Percentiles rank a stretch among this genome's conserved stretches.
phyloP scores from a whole-genome alignment of 306 rosid genomes.

The Glycine soja region DNA sequence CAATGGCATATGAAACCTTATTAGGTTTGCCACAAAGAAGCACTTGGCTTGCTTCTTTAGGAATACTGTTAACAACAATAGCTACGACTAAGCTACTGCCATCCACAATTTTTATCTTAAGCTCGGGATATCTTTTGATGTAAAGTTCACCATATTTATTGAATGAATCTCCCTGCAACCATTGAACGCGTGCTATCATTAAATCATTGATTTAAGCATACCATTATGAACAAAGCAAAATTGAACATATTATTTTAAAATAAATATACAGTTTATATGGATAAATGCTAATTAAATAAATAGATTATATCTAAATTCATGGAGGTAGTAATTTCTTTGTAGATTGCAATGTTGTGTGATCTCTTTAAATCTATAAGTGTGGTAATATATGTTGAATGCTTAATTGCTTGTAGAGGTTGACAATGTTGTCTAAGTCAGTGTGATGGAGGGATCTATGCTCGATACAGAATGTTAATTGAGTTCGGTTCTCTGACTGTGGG shows the following conservation, averaged over 20 bases:
- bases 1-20: constrained; percentile 70
- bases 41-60: constrained; percentile 61
- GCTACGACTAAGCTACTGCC: constrained; percentile 78
- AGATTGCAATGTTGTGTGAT: no score
- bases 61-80: constrained; percentile 63
- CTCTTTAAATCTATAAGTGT: no score
- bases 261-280: not conserved
- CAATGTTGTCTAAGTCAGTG: no score
- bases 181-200: not conserved
- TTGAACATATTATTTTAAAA: not conserved
- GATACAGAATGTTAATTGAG: no score
- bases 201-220: not conserved
- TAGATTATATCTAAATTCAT: not conserved
- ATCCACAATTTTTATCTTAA: constrained; percentile 76
- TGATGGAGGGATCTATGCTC: no score
- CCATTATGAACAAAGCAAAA: not conserved
- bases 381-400: no score
- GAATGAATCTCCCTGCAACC: constrained; percentile 64
- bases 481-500: no score
- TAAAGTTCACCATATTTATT: constrained; percentile 71
- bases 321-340: no score
- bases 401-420: no score
- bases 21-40: constrained; percentile 64
- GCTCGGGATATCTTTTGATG: constrained; percentile 57
- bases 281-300: not conserved